Conservation (phyloP, 2,329 filamentous ascomycete species). For the Arthrobotrys megalospora region DNA sequence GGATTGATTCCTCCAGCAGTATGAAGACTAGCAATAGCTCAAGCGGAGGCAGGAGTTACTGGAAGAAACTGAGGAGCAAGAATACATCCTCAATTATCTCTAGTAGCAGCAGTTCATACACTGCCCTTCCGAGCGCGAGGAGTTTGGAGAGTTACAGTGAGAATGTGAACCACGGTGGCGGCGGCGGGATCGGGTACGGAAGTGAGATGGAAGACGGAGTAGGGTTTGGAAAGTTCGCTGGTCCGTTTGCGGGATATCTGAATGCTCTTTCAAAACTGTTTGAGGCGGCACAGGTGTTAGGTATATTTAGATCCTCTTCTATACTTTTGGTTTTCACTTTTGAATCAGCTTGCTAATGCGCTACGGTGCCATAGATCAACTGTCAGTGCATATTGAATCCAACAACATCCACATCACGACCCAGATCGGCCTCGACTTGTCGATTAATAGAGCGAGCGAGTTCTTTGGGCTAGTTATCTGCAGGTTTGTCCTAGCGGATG, state of each 20-base stretch:
- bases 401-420: conserved; percentile 94
- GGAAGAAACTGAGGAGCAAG: conserved; percentile 91
- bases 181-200: conserved; percentile 65
- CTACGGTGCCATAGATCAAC: conserved; percentile 52
- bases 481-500: conserved; percentile 90
- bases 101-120: conserved; percentile 55
- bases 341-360: conserved; percentile 19
- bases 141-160: conserved; percentile 67
- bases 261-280: conserved; percentile 88
- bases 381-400: conserved; percentile 69
- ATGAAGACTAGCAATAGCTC: conserved; percentile 73
- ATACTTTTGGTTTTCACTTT: conserved; percentile 1
- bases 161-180: conserved; percentile 66
- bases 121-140: conserved; percentile 42
- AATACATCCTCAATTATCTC: conserved; percentile 73
- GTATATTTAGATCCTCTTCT: conserved; percentile 72
- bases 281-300: conserved; percentile 91
- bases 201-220: conserved; percentile 46
- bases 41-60: conserved; percentile 68
- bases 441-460: conserved; percentile 91
- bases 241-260: conserved; percentile 93
- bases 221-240: conserved; percentile 76
- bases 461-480: conserved; percentile 98
- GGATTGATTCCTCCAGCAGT: conserved; percentile 63
- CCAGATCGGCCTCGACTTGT: conserved; percentile 93